Percentiles rank a stretch among this genome's conserved stretches.
These are phyloP conservation scores for Auricularia sp. DNA, from an alignment of 768 basidiomycete species.

Conservation along the genomic window DNA sequence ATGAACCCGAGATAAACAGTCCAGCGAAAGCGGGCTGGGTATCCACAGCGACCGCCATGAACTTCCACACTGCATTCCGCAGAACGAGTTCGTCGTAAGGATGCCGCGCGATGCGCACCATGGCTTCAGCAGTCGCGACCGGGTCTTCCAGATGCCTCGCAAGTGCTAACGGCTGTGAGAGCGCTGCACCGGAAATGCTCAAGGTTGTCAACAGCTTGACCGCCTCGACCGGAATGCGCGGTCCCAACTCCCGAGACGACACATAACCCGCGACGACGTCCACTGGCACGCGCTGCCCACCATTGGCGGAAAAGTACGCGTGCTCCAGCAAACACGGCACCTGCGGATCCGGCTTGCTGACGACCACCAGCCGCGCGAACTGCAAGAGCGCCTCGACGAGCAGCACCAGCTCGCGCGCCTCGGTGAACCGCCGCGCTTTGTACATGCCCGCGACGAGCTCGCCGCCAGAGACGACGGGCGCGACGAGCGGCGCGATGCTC, in stretches of 20 bases:
- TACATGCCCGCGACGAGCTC: constrained; percentile 52
- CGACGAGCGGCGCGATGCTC: constrained; percentile 71
- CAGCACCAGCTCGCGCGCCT: constrained; percentile 56
- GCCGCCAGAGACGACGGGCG: constrained; percentile 52
- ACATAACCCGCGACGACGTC: constrained; percentile 65
- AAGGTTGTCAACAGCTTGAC: constrained; percentile 58
- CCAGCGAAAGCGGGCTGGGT: constrained; percentile 79
- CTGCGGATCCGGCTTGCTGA: constrained; percentile 44
- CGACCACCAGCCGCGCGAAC: constrained; percentile 52
- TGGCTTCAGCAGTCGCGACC: constrained; percentile 52
- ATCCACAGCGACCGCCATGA: constrained; percentile 70
- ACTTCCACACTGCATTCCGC: constrained; percentile 72
- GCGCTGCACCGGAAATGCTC: constrained; percentile 48
- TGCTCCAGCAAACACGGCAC: constrained; percentile 55
- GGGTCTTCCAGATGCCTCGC: constrained; percentile 70
- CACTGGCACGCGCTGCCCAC: constrained; percentile 52
- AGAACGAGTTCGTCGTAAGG: constrained; percentile 69
- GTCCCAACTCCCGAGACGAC: constrained; percentile 51
- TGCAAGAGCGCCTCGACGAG: constrained; percentile 59
- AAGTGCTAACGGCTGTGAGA: constrained; percentile 55
- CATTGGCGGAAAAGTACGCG: constrained; percentile 44
- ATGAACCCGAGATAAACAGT: constrained; percentile 67
- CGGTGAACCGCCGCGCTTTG: constrained; percentile 52
- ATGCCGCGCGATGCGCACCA: constrained; percentile 66
- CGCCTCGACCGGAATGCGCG: constrained; percentile 52